A percentile compares a stretch with the other conserved stretches of the same genome.
Conservation (phyloP, 1,284 basidiomycete genomes). For the Moesziomyces sp. region DNA sequence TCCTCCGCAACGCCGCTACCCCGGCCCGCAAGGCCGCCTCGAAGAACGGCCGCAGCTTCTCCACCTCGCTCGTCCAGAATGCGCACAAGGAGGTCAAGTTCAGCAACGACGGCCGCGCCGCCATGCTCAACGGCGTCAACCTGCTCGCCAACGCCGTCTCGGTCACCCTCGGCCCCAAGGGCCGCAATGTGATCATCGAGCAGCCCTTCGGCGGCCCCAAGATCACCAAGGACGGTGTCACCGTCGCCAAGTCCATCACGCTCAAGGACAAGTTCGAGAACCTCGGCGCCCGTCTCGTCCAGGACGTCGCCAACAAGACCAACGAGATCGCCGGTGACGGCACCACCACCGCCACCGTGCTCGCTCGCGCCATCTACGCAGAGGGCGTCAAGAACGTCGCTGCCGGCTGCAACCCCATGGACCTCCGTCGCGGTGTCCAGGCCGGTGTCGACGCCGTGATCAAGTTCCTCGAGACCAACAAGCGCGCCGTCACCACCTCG, state of each 20-base stretch:
- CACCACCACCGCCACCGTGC: constrained; percentile 96
- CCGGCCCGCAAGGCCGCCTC: constrained; percentile 49
- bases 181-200: constrained; percentile 99
- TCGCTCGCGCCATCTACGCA: constrained; percentile 95
- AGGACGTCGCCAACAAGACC: constrained; percentile 95
- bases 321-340: constrained; percentile 98
- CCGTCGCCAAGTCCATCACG: constrained; percentile 92
- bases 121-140: constrained; percentile 95
- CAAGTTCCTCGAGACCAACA: constrained; percentile 86
- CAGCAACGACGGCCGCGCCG: constrained; percentile 91
- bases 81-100: constrained; percentile 92
- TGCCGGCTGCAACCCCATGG: constrained; percentile 99
- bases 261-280: constrained; percentile 99
- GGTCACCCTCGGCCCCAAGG: constrained; percentile 97
- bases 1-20: constrained; percentile 54
- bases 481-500: constrained; percentile 94
- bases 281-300: constrained; percentile 94
- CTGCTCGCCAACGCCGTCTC: constrained; percentile 79
- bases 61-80: constrained; percentile 53
- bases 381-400: constrained; percentile 99
- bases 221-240: constrained; percentile 98
- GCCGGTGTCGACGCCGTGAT: constrained; percentile 96
- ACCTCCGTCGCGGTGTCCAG: constrained; percentile 94
- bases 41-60: constrained; percentile 49
- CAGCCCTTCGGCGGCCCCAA: constrained; percentile 97